Evolutionary conservation across 805 yeast species (phyloP), one percentile per base, ranked within the genome.

Genomic region (Kazachstania viticola): DNA sequence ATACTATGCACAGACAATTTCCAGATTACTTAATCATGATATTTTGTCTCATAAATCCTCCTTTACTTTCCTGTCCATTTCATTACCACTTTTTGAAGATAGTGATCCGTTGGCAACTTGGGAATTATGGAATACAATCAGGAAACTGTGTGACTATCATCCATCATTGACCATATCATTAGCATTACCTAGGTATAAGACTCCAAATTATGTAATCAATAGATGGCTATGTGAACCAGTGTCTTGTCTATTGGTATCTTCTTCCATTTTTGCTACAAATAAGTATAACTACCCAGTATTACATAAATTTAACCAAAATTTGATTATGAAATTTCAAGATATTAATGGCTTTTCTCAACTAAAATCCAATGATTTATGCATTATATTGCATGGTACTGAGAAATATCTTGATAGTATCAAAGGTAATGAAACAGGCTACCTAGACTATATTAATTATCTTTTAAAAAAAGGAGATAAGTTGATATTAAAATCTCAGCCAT

Each of bases 141-240:
- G 84, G 16, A 60, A 64, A 4, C 56, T 68, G 23, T 71, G 78
- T 42, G 65, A 66, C 34, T 73, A 75, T 44, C 64, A 75, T 30
- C 38, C 54, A 2, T 65, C 71, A 15, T 54, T 79, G 31, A 74
- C 82, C n/a, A 74, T 84, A 33, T 81, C 83, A 4, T 60, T 80
- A 22, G 91, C 78, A 23, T 67, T 85, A 15, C 87, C 94, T 21
- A 74, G 74, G 35, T 62, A 63, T 23, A 61, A 61, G 31, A 65
- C 71, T 1, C 77, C 79, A 2, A 56, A 57, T 3, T 48, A 49
- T 33, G 71, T 75, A 3, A 44, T 72, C 3, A 62, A 69, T 16
- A 56, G 84, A 34, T 79, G 87, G 87, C 51, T 71, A 34, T 61
- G 77, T 17, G 87, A 79, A 50, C 84, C 84, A 0, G 67, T 79